phyloP scores from a whole-genome alignment of 192 early-diverging fungal species.

The Dissophora ornata region DNA sequence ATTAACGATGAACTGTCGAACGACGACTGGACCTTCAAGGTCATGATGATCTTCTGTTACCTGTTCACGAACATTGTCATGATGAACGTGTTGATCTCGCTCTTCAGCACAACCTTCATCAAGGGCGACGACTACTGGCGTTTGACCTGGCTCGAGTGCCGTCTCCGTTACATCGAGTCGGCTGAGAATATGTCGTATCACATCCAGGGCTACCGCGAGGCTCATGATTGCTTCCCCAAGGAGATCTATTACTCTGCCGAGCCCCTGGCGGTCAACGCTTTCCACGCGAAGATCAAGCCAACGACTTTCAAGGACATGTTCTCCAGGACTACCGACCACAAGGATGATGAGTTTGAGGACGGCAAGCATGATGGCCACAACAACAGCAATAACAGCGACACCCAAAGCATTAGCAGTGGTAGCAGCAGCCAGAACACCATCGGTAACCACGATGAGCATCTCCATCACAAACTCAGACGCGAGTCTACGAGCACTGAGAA shows the following conservation, averaged over 20 bases:
- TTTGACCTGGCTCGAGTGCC: constrained; percentile 23
- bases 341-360: background rate
- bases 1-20: constrained; percentile 17
- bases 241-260: constrained; percentile 24
- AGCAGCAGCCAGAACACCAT: background rate
- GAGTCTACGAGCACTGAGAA: too few species aligned
- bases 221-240: constrained; percentile 16
- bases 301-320: background rate
- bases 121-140: constrained; percentile 26
- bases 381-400: background rate
- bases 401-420: background rate
- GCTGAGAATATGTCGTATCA: constrained; percentile 27
- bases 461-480: background rate
- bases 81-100: constrained; percentile 26
- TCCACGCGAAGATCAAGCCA: constrained; percentile 2
- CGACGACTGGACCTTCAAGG: constrained; percentile 12
- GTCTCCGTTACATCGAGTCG: constrained; percentile 18
- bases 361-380: background rate
- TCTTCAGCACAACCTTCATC: constrained; percentile 25
- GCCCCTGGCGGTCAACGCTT: constrained; percentile 10
- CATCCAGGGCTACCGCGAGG: constrained; percentile 20
- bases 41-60: constrained; percentile 25
- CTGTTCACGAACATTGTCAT: constrained; percentile 30
- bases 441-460: background rate
- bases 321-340: background rate